Percentiles rank a stretch among this genome's conserved stretches.
phyloP scores from a whole-genome alignment of 495 filamentous ascomycete genomes.

The Parachaetomium inaequale region DNA sequence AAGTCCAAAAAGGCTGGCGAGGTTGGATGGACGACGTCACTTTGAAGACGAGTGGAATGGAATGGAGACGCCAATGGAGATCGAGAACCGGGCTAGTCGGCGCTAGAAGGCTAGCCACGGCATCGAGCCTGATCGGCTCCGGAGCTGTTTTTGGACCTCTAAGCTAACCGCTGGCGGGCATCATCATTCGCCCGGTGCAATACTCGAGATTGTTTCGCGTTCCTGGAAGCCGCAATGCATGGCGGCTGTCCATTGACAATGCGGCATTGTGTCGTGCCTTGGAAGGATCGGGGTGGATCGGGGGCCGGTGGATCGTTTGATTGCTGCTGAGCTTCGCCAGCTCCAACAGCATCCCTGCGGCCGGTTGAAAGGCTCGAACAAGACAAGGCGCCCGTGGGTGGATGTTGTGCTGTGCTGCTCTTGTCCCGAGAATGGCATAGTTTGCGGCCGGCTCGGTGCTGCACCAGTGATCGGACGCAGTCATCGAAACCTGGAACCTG shows the following conservation, averaged over 20 bases:
- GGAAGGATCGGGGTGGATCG: constrained; percentile 6
- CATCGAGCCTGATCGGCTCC: not conserved
- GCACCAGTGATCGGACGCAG: no score
- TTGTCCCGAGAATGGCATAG: not conserved
- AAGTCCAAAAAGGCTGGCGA: not conserved
- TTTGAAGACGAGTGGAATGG: not conserved
- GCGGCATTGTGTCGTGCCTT: constrained; percentile 2
- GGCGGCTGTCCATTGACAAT: constrained; percentile 8
- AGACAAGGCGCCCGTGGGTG: not conserved
- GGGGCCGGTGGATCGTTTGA: constrained; percentile 4
- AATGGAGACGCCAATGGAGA: not conserved
- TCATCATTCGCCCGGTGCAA: not conserved
- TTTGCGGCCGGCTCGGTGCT: no score
- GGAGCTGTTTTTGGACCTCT: constrained; percentile 9
- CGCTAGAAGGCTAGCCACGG: constrained; percentile 6
- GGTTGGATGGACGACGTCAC: constrained; percentile 6
- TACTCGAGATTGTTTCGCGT: constrained; percentile 5
- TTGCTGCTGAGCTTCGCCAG: not conserved
- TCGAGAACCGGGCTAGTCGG: not conserved
- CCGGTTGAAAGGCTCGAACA: constrained; percentile 3
- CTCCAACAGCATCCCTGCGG: constrained; percentile 1
- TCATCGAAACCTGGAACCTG: no score
- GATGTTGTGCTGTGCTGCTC: constrained; percentile 3
- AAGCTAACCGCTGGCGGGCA: no score
- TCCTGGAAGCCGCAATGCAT: constrained; percentile 5